phyloP scores from a whole-genome alignment of 1,139 yeast species.

The Candida tropicalis region DNA sequence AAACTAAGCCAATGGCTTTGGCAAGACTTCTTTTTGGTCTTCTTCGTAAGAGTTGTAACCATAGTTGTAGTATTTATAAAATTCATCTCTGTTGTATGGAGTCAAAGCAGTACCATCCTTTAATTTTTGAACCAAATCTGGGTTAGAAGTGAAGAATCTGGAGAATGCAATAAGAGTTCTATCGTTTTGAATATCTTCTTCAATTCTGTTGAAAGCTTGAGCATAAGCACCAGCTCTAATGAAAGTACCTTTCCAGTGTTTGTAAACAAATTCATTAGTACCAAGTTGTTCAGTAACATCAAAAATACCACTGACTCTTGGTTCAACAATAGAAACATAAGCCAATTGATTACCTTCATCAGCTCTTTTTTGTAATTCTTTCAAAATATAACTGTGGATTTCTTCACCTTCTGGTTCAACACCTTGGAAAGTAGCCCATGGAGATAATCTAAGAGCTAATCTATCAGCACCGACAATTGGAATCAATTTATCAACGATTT shows the following conservation, averaged over 20 bases:
- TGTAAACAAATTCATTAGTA: slow-evolving; percentile 38
- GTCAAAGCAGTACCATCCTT: slow-evolving; percentile 45
- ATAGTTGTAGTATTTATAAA: slow-evolving; percentile 25
- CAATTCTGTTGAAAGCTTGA: slow-evolving; percentile 22
- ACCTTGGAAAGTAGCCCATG: slow-evolving; percentile 51
- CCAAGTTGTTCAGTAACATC: slow-evolving; percentile 19
- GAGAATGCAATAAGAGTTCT: slow-evolving; percentile 48
- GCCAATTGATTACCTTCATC: slow-evolving; percentile 44
- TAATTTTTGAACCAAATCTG: slow-evolving; percentile 52
- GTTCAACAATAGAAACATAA: slow-evolving; percentile 56
- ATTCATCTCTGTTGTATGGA: slow-evolving; percentile 27
- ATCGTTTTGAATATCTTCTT: slow-evolving; percentile 32
- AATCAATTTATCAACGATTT: slow-evolving; percentile 54
- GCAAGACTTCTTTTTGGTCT: slow-evolving; percentile 17
- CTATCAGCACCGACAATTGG: slow-evolving; percentile 56
- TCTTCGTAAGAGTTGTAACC: slow-evolving; percentile 31
- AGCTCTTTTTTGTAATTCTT: slow-evolving; percentile 42
- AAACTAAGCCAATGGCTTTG: slow-evolving; percentile 15
- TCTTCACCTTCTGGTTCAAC: slow-evolving; percentile 38
- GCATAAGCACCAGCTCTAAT: slow-evolving; percentile 51
- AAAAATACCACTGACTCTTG: slow-evolving; percentile 24
- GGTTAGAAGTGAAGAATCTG: slow-evolving; percentile 53
- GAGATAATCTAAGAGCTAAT: slow-evolving; percentile 63
- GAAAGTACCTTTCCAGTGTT: slow-evolving; percentile 51
- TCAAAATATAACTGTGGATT: slow-evolving; percentile 36